phyloP scores from a whole-genome alignment of 2,329 filamentous ascomycete species.

The Chrysosporium keratinophilum region DNA sequence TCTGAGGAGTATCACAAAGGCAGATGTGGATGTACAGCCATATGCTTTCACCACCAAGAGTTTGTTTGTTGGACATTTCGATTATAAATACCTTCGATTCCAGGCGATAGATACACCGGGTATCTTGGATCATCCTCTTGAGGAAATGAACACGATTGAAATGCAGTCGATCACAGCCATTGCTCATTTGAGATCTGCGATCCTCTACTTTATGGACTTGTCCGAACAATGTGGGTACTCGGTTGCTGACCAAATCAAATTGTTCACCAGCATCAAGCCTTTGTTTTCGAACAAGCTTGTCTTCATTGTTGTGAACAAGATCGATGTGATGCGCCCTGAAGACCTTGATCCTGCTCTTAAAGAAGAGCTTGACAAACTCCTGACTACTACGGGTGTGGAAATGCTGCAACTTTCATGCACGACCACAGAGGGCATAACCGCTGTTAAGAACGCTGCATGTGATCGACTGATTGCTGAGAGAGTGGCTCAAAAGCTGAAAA shows the following conservation, averaged over 20 bases:
- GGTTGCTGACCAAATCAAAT: slow-evolving; percentile 79
- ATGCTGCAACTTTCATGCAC: slow-evolving; percentile 89
- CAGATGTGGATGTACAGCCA: slow-evolving; percentile 93
- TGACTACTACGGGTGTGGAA: slow-evolving; percentile 83
- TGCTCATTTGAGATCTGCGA: slow-evolving; percentile 87
- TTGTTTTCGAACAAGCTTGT: slow-evolving; percentile 96
- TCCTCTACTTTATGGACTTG: slow-evolving; percentile 96
- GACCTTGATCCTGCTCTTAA: slow-evolving; percentile 73
- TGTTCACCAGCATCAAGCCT: slow-evolving; percentile 94
- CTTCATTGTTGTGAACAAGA: slow-evolving; percentile 97
- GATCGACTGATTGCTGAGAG: slow-evolving; percentile 86
- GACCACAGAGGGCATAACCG: slow-evolving; percentile 85
- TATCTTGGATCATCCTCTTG: slow-evolving; percentile 91
- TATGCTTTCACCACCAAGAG: slow-evolving; percentile 98
- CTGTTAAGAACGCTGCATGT: slow-evolving; percentile 89
- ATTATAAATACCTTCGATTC: slow-evolving; percentile 86
- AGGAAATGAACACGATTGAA: slow-evolving; percentile 99
- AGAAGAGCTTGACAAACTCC: slow-evolving; percentile 63
- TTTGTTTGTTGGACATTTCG: slow-evolving; percentile 93
- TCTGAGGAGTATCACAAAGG: slow-evolving; percentile 78
- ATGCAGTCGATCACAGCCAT: slow-evolving; percentile 99
- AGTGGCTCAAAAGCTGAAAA: slow-evolving; percentile 89
- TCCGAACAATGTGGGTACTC: slow-evolving; percentile 96
- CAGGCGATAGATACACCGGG: slow-evolving; percentile 97
- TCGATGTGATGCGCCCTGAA: slow-evolving; percentile 78